Evolutionary conservation across 179 eudicot species (phyloP), one percentile per base, ranked within the genome.

Genomic region (Silene vulgaris): DNA sequence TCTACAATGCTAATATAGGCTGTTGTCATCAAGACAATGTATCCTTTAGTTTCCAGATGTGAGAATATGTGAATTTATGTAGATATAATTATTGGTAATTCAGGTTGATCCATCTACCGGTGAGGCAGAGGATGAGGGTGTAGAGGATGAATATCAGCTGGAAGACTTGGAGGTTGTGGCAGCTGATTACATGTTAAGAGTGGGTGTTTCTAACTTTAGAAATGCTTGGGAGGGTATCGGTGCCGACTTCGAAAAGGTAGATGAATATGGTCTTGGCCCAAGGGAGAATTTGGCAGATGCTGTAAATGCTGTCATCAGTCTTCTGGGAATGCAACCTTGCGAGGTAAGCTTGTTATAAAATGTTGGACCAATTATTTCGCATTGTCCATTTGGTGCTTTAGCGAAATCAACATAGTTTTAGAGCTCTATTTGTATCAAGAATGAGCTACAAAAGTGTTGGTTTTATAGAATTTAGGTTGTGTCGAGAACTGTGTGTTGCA

Each of bases 321-420:
- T 96, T 81, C 96, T 96, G 74, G 99, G 99, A 90, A 81, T 96
- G 99, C 97, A 93, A 78, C 97, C 99, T 67, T 96, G 97, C 67
- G 99, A 96, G 99, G 99, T 89, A 75, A 77, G 87, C 81, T 65
- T 2, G 43, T n/a, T 20, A 43, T 14, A 72, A 57, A 67, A 67
- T 65, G 45, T 65, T 16, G 19, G 69, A 32, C 4, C 12, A 30
- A 16, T 14, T 65, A 65, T 65, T 17, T 29, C 17, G 29, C 16
- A 64, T 30, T 28, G 12, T 26, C 37, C 13, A 63, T 5, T 23
- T 63, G 37, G 68, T 64, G 40, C 4, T 65, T 28, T 9, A 65
- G n/a, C 21, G 9, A 5, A 30, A 29, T 67, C 54, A 37, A 8
- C 71, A 35, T 67, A 21, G 52, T 23, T 17, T 21, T 37, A n/a